Evolutionary conservation across 768 basidiomycete genomes (phyloP).

Genomic region (Lentinula sp.): DNA sequence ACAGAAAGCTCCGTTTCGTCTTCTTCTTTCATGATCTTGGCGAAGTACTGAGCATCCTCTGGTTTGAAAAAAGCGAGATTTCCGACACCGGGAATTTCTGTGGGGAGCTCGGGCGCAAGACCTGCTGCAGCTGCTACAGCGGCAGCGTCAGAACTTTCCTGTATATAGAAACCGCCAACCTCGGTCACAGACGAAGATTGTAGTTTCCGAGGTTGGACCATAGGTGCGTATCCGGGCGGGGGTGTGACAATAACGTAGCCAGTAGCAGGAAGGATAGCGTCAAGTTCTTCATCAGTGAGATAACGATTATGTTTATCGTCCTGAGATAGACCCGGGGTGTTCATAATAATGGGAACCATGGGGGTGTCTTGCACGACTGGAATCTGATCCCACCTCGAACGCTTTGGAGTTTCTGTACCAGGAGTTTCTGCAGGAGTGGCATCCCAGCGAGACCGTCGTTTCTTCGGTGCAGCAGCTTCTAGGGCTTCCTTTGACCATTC

Average conservation of each 20-base stretch:
- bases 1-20: conserved; percentile 90
- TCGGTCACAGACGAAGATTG: conserved; percentile 50
- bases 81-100: conserved; percentile 97
- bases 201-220: conserved; percentile 56
- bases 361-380: conserved; percentile 64
- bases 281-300: conserved; percentile 92
- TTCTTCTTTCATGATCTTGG: conserved; percentile 92
- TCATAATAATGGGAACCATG: conserved; percentile 83
- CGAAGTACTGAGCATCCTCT: conserved; percentile 97
- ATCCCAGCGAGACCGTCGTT: conserved; percentile 95
- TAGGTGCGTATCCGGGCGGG: conserved; percentile 88
- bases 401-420: conserved; percentile 68
- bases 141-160: conserved; percentile 89
- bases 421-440: conserved; percentile 75
- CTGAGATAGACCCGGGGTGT: conserved; percentile 79
- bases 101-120: conserved; percentile 87
- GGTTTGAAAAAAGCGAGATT: conserved; percentile 97
- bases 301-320: conserved; percentile 97
- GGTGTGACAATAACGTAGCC: conserved; percentile 93
- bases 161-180: conserved; percentile 90
- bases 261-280: conserved; percentile 76
- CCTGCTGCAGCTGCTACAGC: conserved; percentile 87
- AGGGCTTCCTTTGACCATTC: conserved; percentile 75
- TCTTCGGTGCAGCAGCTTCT: conserved; percentile 75
- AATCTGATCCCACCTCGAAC: conserved; percentile 96